Base-by-base conservation (phyloP, 768 basidiomycete species). In the Collybiopsis confluens region DNA sequence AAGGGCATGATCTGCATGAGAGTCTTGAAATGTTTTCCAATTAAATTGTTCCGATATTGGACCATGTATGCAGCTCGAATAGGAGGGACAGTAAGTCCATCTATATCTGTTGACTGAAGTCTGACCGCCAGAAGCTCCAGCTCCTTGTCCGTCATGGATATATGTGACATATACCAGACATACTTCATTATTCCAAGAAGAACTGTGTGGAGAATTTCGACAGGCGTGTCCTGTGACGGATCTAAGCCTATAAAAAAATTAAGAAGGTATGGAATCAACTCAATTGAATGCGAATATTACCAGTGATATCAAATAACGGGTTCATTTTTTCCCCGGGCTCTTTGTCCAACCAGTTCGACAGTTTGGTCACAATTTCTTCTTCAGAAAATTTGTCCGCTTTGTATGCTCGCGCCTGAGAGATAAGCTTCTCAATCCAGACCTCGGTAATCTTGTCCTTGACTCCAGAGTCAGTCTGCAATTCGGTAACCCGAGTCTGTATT, bases 371-470 rank as follows among this genome's bases (percentile, higher is more conserved):
- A 28, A 71, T 66, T 16, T 65, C 60, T 6, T 28, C 56, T 8
- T 36, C 5, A 2, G 59, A 38, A 2, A 41, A 37, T 23, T 33
- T 27, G 16, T 68, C 30, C 2, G 54, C 46, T 48, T 61, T 59
- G 11, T 61, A 61, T 57, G 62, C 33, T 26, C 50, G 37, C 28
- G 66, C 58, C 15, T 57, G 52, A 8, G 54, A 43, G 2, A 73
- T 59, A 3, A 75, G 61, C 0, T 55, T 24, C 2, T 73, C 64
- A 54, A 76, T 73, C 70, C 70, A 76, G 36, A 62, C 49, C 53
- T 75, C 68, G 0, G 72, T 68, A 44, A 67, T 67, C 16, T 46
- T 43, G 56, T 76, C 76, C 55, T 78, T 76, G 24, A 74, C 56
- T 10, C 76, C 73, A 1, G 61, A 66, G 8, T 57, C 49, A 0